Conservation (phyloP, 2,329 filamentous ascomycete species). For the Teratosphaeria destructans region DNA sequence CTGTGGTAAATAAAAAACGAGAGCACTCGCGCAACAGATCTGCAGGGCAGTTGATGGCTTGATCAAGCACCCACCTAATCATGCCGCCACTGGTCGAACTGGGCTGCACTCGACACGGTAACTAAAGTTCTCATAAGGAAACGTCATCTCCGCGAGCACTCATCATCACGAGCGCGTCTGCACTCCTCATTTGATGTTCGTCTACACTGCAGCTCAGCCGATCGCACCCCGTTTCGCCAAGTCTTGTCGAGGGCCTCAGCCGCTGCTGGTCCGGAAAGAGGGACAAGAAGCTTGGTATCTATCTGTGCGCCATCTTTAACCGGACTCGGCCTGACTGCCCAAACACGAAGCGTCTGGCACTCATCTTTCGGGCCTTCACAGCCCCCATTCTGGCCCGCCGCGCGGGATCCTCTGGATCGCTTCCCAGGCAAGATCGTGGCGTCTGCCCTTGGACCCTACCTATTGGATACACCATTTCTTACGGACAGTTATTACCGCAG, state of each 20-base stretch:
- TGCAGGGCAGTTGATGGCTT: background rate
- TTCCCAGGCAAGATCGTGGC: background rate
- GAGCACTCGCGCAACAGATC: background rate
- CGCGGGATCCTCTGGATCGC: background rate
- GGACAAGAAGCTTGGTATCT: background rate
- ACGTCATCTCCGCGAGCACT: slow-evolving; percentile 1
- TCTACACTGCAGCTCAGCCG: background rate
- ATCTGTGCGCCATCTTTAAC: background rate
- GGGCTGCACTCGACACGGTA: background rate
- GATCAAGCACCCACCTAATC: background rate
- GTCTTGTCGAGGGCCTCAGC: background rate
- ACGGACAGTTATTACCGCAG: background rate
- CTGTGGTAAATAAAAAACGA: background rate
- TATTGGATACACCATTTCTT: slow-evolving; percentile 2
- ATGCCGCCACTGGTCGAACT: background rate
- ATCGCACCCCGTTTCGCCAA: background rate
- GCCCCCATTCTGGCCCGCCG: background rate
- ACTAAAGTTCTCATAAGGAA: background rate
- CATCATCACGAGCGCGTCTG: background rate
- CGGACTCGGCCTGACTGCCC: background rate
- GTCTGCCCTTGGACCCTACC: background rate
- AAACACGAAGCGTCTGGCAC: background rate
- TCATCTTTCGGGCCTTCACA: slow-evolving; percentile 1
- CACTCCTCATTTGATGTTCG: background rate
- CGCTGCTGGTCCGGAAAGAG: background rate